Evolutionary conservation across 2,329 filamentous ascomycete species (phyloP).

Genomic region (Ceratocystiopsis sp.): DNA sequence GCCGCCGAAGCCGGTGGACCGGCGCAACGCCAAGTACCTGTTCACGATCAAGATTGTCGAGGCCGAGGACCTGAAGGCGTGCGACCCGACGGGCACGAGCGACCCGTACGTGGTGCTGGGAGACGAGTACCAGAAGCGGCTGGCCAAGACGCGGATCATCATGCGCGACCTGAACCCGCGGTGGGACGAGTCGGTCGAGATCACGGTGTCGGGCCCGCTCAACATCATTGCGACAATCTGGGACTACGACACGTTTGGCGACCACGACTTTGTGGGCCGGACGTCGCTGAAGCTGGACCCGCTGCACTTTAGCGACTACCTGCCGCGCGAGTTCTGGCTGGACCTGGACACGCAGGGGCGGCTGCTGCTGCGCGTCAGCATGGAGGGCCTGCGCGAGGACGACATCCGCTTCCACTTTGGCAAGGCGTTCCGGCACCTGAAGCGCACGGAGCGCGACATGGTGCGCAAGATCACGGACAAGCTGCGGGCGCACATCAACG

Average conservation of each 20-base stretch:
- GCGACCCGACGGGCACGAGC: slow-evolving; percentile 82
- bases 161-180: slow-evolving; percentile 81
- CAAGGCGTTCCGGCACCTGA: slow-evolving; percentile 87
- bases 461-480: slow-evolving; percentile 96
- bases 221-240: slow-evolving; percentile 95
- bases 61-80: slow-evolving; percentile 94
- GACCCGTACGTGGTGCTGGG: slow-evolving; percentile 95
- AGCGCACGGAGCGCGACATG: slow-evolving; percentile 95
- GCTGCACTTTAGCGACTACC: slow-evolving; percentile 88
- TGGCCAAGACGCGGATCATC: slow-evolving; percentile 86
- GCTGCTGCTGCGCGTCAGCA: slow-evolving; percentile 77
- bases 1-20: slow-evolving; percentile 42
- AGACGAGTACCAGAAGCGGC: slow-evolving; percentile 92
- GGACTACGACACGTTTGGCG: slow-evolving; percentile 95
- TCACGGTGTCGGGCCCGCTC: slow-evolving; percentile 77
- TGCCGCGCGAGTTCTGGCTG: slow-evolving; percentile 93
- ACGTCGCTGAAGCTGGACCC: slow-evolving; percentile 98
- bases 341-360: slow-evolving; percentile 92
- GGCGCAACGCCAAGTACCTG: slow-evolving; percentile 72
- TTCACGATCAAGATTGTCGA: slow-evolving; percentile 99
- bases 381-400: slow-evolving; percentile 85
- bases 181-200: slow-evolving; percentile 95
- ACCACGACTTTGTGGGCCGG: slow-evolving; percentile 91
- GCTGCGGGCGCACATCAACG: slow-evolving; percentile 85
- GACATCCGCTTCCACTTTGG: slow-evolving; percentile 98